Percentiles rank a stretch among this genome's conserved stretches.
Evolutionary conservation across 192 early-diverging fungal species (phyloP).

Genomic region (Entophlyctis luteolus): DNA sequence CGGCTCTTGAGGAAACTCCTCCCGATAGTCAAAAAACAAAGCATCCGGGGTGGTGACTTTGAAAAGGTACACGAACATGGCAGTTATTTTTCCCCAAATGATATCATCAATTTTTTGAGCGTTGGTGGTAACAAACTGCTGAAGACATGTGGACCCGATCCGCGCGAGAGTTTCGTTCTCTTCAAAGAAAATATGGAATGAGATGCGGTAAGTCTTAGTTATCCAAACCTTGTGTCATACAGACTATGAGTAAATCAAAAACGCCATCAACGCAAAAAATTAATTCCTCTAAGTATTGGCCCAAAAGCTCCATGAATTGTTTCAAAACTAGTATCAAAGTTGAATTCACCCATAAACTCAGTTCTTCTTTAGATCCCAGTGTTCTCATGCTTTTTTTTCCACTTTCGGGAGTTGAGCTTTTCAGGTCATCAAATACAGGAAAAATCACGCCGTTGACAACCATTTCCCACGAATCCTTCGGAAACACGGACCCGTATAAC

Average conservation of each 20-base stretch:
- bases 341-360: slow-evolving; percentile 89
- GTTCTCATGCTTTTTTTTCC: slow-evolving; percentile 43
- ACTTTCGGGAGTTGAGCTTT: slow-evolving; percentile 41
- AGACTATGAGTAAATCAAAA: slow-evolving; percentile 74
- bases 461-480: slow-evolving; percentile 74
- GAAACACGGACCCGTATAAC: slow-evolving; percentile 68
- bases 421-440: slow-evolving; percentile 84
- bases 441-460: slow-evolving; percentile 81
- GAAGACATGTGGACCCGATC: slow-evolving; percentile 86
- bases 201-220: no score
- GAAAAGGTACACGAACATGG: slow-evolving; percentile 69
- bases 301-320: slow-evolving; percentile 81
- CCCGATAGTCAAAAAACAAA: slow-evolving; percentile 57
- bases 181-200: slow-evolving; percentile 1
- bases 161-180: slow-evolving; percentile 86
- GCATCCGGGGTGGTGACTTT: slow-evolving; percentile 73
- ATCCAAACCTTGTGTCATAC: slow-evolving; percentile 86
- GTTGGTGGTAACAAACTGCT: slow-evolving; percentile 82
- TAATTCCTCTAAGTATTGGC: slow-evolving; percentile 70
- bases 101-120: slow-evolving; percentile 63
- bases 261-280: slow-evolving; percentile 72
- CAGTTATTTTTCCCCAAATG: slow-evolving; percentile 71
- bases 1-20: slow-evolving; percentile 25
- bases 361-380: slow-evolving; percentile 76
- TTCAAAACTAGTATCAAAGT: slow-evolving; percentile 90